These are phyloP conservation scores for Hericium alpestre DNA, from an alignment of 768 basidiomycete species.

Conservation along the genomic window DNA sequence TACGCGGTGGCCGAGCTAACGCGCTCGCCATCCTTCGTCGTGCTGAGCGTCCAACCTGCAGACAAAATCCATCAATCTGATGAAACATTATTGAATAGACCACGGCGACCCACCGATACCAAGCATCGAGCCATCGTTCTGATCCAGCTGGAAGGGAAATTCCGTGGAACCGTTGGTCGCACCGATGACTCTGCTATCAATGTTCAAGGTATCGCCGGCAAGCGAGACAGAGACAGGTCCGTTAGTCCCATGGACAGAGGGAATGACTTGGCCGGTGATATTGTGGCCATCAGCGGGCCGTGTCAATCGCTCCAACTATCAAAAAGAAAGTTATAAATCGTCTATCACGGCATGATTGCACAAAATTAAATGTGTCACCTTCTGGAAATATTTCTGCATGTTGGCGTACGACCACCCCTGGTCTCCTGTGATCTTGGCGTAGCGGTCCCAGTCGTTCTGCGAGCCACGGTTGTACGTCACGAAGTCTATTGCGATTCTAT, in stretches of 20 bases:
- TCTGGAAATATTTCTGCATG: conserved; percentile 1
- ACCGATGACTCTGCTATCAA: conserved; percentile 27
- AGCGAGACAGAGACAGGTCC: conserved; percentile 22
- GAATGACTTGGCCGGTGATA: conserved; percentile 27
- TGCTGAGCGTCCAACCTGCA: background rate
- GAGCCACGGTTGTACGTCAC: conserved; percentile 20
- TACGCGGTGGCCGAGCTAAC: conserved; percentile 5
- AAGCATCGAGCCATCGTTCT: conserved; percentile 30
- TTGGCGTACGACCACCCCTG: conserved; percentile 14
- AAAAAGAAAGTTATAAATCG: background rate
- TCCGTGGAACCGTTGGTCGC: conserved; percentile 26
- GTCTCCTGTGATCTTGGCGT: conserved; percentile 18
- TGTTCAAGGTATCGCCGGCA: background rate
- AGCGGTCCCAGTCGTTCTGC: conserved; percentile 16
- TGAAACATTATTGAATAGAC: background rate
- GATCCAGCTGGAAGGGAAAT: conserved; percentile 32
- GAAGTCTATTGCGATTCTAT: conserved; percentile 11
- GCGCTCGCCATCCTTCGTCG: conserved; percentile 1
- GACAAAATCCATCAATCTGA: too few relatives aligned
- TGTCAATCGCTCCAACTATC: conserved; percentile 27
- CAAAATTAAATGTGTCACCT: background rate
- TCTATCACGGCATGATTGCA: background rate
- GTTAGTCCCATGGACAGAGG: conserved; percentile 25
- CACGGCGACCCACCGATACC: conserved; percentile 26
- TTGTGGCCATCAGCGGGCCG: conserved; percentile 29